These are phyloP conservation scores for Biscogniauxia marginata DNA, from an alignment of 2,329 filamentous ascomycete genomes.

Conservation along the genomic window DNA sequence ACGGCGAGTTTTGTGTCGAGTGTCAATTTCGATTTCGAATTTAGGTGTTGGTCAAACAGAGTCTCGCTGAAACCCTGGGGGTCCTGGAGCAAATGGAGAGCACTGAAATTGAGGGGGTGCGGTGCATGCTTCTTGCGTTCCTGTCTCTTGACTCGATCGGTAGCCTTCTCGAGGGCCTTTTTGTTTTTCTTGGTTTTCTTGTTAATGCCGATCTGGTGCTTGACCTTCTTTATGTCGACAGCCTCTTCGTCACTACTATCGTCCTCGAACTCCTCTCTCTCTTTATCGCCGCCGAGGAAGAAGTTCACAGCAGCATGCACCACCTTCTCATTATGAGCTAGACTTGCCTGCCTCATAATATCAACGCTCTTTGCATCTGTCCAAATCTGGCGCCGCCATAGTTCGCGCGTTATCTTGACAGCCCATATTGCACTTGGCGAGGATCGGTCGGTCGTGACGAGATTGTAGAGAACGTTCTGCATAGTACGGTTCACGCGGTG, in stretches of 20 bases:
- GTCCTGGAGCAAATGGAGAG: conserved; percentile 88
- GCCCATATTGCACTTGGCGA: conserved; percentile 92
- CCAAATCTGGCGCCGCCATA: conserved; percentile 98
- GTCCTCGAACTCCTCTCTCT: conserved; percentile 89
- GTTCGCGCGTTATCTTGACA: conserved; percentile 88
- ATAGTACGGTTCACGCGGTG: conserved; percentile 91
- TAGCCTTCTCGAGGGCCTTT: conserved; percentile 74
- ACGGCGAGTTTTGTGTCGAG: conserved; percentile 89
- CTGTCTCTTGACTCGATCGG: conserved; percentile 76
- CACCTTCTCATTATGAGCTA: conserved; percentile 92
- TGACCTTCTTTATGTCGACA: conserved; percentile 74
- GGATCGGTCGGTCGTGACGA: conserved; percentile 80
- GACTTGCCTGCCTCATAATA: conserved; percentile 91
- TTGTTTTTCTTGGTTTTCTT: conserved; percentile 93
- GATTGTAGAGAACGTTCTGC: conserved; percentile 89
- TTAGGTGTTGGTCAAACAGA: conserved; percentile 87
- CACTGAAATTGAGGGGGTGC: conserved; percentile 91
- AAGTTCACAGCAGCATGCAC: conserved; percentile 84
- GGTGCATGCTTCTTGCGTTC: conserved; percentile 87
- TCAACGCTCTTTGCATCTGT: conserved; percentile 93
- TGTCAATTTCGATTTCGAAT: conserved; percentile 77
- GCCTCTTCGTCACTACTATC: conserved; percentile 82
- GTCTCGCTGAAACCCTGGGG: conserved; percentile 91
- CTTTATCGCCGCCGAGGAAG: conserved; percentile 94
- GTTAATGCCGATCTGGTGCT: conserved; percentile 86